Percentiles rank a stretch among this genome's conserved stretches.
phyloP scores from a whole-genome alignment of 192 early-diverging fungal genomes.

The Entomortierella beljakovae region DNA sequence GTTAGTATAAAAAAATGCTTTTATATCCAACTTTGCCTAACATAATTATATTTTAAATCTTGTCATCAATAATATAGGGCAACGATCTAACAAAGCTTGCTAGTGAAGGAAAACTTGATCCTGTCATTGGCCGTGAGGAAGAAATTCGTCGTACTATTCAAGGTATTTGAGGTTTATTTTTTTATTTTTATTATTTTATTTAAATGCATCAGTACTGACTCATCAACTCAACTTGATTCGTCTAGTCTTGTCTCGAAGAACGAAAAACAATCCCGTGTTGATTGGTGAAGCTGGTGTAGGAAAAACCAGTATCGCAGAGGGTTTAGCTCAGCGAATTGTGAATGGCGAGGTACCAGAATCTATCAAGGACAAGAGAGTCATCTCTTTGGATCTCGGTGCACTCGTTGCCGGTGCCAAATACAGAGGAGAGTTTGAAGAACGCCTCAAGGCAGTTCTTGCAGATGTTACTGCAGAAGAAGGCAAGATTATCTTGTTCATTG shows the following conservation, averaged over 20 bases:
- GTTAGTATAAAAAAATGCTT: neutral
- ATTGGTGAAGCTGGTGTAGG: slow-evolving; percentile 84
- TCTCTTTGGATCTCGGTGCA: slow-evolving; percentile 79
- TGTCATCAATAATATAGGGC: slow-evolving; percentile 40
- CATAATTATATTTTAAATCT: neutral
- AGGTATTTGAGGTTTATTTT: slow-evolving; percentile 55
- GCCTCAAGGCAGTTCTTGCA: slow-evolving; percentile 78
- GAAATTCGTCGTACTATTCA: slow-evolving; percentile 81
- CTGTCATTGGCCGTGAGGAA: slow-evolving; percentile 84
- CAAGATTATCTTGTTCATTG: slow-evolving; percentile 84
- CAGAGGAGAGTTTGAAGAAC: slow-evolving; percentile 86
- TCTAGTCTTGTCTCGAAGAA: slow-evolving; percentile 70
- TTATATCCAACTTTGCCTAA: neutral
- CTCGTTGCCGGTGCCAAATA: slow-evolving; percentile 81
- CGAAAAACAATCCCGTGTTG: slow-evolving; percentile 83
- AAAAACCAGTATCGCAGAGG: slow-evolving; percentile 85
- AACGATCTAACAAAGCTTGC: slow-evolving; percentile 82
- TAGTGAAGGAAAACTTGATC: slow-evolving; percentile 82
- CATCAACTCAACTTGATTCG: neutral
- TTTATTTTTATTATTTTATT: neutral
- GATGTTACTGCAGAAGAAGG: slow-evolving; percentile 77
- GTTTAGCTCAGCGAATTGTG: slow-evolving; percentile 81
- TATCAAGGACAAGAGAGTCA: slow-evolving; percentile 78
- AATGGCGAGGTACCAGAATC: slow-evolving; percentile 82
- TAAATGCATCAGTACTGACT: neutral